A percentile compares a stretch with the other conserved stretches of the same genome.
Conservation (phyloP, 2,329 filamentous ascomycete genomes). For the Nemania serpens region DNA sequence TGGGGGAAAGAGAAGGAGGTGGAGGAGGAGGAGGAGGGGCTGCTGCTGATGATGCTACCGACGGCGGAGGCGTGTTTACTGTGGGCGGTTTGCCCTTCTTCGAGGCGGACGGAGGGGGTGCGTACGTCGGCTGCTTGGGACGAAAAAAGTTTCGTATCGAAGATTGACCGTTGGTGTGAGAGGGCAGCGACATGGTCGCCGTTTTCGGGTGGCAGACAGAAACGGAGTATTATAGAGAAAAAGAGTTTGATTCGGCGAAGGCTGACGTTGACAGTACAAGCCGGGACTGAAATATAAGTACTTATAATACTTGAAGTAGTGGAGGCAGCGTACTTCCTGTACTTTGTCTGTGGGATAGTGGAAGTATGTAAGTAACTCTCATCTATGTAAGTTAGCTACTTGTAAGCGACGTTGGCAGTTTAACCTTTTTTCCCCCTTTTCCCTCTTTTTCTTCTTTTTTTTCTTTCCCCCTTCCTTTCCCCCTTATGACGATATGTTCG, state of each 20-base stretch:
- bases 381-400: no score
- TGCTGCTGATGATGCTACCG: background rate
- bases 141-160: conserved; percentile 69
- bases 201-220: background rate
- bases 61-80: no score
- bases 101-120: conserved; percentile 44
- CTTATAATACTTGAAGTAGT: no score
- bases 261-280: no score
- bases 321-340: no score
- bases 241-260: background rate
- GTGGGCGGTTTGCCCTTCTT: background rate
- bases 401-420: no score
- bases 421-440: no score
- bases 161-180: conserved; percentile 47
- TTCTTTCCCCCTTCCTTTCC: no score
- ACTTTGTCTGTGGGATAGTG: no score
- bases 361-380: no score
- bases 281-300: background rate
- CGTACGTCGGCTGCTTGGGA: conserved; percentile 52
- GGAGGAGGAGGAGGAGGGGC: conserved; percentile 23
- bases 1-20: background rate
- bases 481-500: no score
- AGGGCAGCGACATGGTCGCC: conserved; percentile 45
- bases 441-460: no score
- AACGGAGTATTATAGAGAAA: background rate